Evolutionary conservation across 164 flowering plant species (phyloP).

Genomic region (Platanus orientalis): DNA sequence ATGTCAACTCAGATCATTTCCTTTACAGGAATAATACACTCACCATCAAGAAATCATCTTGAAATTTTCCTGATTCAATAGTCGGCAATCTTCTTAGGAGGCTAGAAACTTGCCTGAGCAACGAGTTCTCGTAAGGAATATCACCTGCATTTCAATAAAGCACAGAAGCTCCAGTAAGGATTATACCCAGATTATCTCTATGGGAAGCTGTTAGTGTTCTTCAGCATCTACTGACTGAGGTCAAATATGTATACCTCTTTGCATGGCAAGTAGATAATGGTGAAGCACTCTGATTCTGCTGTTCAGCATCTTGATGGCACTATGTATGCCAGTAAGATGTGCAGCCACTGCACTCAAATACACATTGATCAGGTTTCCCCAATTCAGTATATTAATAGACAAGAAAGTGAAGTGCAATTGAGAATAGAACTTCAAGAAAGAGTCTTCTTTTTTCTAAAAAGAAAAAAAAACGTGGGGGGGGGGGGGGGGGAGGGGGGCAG

Average conservation of each 20-base stretch:
- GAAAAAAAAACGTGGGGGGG: too few relatives aligned
- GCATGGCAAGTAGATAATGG: conserved; percentile 82
- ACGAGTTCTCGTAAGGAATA: not conserved
- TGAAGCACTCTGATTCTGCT: conserved; percentile 83
- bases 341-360: conserved; percentile 79
- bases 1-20: too few relatives aligned
- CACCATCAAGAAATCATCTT: conserved; percentile 96
- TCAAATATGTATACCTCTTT: conserved; percentile 49
- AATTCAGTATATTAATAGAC: not conserved
- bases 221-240: not conserved
- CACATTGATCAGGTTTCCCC: not conserved
- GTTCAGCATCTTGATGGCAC: conserved; percentile 96
- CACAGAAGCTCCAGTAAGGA: not conserved
- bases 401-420: too few relatives aligned
- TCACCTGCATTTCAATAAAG: conserved; percentile 12
- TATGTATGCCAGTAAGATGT: conserved; percentile 90
- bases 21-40: conserved; percentile 19
- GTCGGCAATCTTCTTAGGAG: not conserved
- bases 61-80: conserved; percentile 31
- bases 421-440: too few relatives aligned
- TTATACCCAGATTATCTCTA: too few relatives aligned
- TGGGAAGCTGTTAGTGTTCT: not conserved
- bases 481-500: too few relatives aligned
- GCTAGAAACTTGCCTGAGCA: not conserved
- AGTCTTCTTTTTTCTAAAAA: too few relatives aligned